Base-by-base conservation (phyloP, 2,329 filamentous ascomycete species). In the Apiospora arundinis region DNA sequence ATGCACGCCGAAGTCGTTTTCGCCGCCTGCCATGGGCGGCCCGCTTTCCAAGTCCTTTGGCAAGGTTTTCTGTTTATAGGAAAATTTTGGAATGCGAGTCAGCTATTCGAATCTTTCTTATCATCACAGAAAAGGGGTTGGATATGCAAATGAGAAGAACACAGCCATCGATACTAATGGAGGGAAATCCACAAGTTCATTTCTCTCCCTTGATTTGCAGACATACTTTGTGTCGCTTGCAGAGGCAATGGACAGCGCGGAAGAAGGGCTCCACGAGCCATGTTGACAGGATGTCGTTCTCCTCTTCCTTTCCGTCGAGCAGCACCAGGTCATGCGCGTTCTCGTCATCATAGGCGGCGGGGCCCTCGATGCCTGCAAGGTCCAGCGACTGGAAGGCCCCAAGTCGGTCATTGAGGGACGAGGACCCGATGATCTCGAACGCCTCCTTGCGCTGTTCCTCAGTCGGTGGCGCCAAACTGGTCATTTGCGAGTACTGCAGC, bases 361-460 rank as follows among this genome's bases (percentile, higher is more conserved):
- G 70, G 32, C 70, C 70, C 21, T 68, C 65, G 32, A 48, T 28
- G 40, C 70, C 70, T 1, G 70, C 70, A 21, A 70, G 48, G 48
- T 70, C 70, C 16, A 45, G 65, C 16, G 65, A 70, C 48, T 70
- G 70, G 45, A 70, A 70, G 32, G 25, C 44, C 65, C 70, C 70
- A 11, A 70, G 48, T 3, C 63, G 21, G 25, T 70, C 70, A 21
- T 68, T 56, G 37, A 70, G 44, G 12, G 70, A 68, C 46, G 70
- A 68, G 28, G 63, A 49, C 42, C 63, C 70, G 46, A 68, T 6
- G 23, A 70, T 68, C 21, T 42, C 25, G 45, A 56, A 70, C 46
- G 68, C 23, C 14, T 44, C 56, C 25, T 56, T n/a, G 9, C 70
- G 45, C 40, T 70, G 70, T 25, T 56, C 23, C n/a, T 70, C 65